Conservation (phyloP, 2,329 filamentous ascomycete genomes). For the Aspergillus clavatus region DNA sequence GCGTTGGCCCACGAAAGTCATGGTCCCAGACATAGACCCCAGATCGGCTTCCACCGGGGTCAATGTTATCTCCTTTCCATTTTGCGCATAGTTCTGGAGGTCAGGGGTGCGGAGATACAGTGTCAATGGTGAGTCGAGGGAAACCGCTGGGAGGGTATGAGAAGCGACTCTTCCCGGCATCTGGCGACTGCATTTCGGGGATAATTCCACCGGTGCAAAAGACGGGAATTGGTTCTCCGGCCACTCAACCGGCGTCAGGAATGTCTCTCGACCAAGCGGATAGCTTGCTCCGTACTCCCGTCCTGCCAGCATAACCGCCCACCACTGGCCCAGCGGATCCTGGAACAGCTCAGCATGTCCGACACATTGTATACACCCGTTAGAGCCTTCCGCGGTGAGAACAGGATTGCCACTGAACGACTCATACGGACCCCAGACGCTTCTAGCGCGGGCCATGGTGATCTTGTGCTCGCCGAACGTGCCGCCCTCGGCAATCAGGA, state of each 20-base stretch:
- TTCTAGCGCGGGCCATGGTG: conserved; percentile 23
- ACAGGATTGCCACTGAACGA: conserved; percentile 37
- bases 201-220: no score
- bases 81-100: no score
- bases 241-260: conserved; percentile 49
- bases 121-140: no score
- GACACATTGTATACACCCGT: conserved; percentile 45
- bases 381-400: conserved; percentile 34
- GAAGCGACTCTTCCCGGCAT: no score
- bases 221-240: conserved; percentile 43
- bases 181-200: no score
- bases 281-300: conserved; percentile 38
- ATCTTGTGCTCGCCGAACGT: conserved; percentile 18
- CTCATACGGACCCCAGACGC: conserved; percentile 36
- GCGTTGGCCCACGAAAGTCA: no score
- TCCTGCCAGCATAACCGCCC: conserved; percentile 46
- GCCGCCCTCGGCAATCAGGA: conserved; percentile 20
- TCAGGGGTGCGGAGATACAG: no score
- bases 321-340: conserved; percentile 49
- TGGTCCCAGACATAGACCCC: no score
- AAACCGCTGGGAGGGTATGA: no score
- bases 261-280: conserved; percentile 52
- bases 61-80: no score
- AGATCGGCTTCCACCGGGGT: no score
- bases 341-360: conserved; percentile 55